phyloP scores from a whole-genome alignment of 805 yeast species.

The Candida germanica region DNA sequence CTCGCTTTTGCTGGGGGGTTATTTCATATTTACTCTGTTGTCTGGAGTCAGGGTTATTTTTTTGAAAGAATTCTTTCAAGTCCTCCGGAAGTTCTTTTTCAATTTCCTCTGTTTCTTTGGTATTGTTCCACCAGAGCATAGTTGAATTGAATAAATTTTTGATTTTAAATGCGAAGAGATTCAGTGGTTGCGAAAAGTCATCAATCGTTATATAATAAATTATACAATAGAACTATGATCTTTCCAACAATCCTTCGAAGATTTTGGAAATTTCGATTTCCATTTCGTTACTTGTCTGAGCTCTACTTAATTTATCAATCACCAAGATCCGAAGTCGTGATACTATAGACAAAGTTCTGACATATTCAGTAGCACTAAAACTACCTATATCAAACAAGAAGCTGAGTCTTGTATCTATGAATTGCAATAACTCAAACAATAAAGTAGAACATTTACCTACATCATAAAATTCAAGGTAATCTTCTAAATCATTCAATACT shows the following conservation, averaged over 20 bases:
- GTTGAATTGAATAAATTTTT: not conserved
- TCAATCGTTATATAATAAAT: not conserved
- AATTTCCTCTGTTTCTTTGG: conserved; percentile 24
- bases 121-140: conserved; percentile 15
- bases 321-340: conserved; percentile 30
- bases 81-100: conserved; percentile 32
- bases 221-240: conserved; percentile 13
- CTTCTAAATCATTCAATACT: conserved; percentile 38
- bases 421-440: conserved; percentile 11
- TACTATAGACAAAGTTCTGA: conserved; percentile 31
- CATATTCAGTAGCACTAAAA: conserved; percentile 29
- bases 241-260: conserved; percentile 39
- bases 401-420: conserved; percentile 10
- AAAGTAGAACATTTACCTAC: conserved; percentile 3
- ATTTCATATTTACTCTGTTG: conserved; percentile 22
- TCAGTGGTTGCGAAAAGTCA: not conserved
- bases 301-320: conserved; percentile 21
- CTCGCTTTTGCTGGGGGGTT: conserved; percentile 25
- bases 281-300: conserved; percentile 13
- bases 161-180: not conserved
- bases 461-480: conserved; percentile 30
- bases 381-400: conserved; percentile 8
- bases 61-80: conserved; percentile 29
- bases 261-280: conserved; percentile 37
- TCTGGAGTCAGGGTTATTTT: conserved; percentile 26